Evolutionary conservation across 495 filamentous ascomycete genomes (phyloP), one percentile per base, ranked within the genome.

Genomic region (Penicillium canescens): DNA sequence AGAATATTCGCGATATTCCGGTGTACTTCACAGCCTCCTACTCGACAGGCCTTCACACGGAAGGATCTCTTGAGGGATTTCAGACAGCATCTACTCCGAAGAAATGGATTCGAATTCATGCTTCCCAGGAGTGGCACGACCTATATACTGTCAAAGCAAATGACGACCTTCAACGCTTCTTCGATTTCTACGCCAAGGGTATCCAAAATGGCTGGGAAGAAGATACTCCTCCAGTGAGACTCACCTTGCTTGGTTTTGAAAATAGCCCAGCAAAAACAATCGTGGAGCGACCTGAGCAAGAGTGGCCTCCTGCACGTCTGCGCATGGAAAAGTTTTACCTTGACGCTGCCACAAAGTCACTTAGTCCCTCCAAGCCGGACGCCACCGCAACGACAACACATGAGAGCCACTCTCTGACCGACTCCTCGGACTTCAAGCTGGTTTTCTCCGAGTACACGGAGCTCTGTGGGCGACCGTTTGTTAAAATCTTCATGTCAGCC

Each of bases 101-200:
- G 12, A 73, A 73, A 46, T 75, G 72, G 72, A 52, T 74, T 1
- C 54, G 69, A 6, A 58, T 62, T 33, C 64, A 67, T 42, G 31
- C 53, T 0, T 48, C 42, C 0, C 66, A 69, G 28, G 69, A 74
- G 42, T 74, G 71, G 71, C 62, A 61, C 34, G 72, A 75, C 36
- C 40, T 72, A 0, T 73, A 69, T 49, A 28, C 14, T 3, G 38
- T 42, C 2, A 40, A 64, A 23, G 46, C 47, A 0, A 51, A 33
- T 8, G 55, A 68, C 9, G 69, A 73, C 10, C 55, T 75, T 0
- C 54, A 57, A 6, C 38, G 44, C 0, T 75, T 68, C 57, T 72
- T 61, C 46, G 70, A 71, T 43, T 51, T 24, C 23, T 75, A 62
- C 34, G 38, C 62, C 3, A 71, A 71, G 28, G 69, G 60, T 13